Percentiles rank a stretch among this genome's conserved stretches.
phyloP scores from a whole-genome alignment of 2,329 filamentous ascomycete species.

The Hypomyces rosellus region DNA sequence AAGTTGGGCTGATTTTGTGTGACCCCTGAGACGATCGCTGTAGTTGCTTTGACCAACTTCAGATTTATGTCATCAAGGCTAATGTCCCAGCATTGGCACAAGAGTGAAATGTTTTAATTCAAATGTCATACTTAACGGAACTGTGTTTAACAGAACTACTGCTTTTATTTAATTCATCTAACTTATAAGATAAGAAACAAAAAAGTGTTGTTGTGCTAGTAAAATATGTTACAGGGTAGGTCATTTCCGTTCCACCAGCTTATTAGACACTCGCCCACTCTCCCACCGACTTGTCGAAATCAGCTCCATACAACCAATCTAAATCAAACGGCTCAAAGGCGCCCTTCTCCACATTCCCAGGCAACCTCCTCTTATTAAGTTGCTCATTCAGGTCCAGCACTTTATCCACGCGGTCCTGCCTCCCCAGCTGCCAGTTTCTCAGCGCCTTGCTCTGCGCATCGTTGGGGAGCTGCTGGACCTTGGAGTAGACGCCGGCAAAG shows the following conservation, averaged over 20 bases:
- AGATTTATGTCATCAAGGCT: no score
- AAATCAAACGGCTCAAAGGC: conserved; percentile 26
- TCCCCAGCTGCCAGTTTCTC: conserved; percentile 40
- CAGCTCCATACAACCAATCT: conserved; percentile 36
- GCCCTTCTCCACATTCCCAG: conserved; percentile 23
- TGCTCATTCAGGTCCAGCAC: conserved; percentile 42
- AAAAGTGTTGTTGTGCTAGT: no score
- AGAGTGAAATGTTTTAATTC: no score
- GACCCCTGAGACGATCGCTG: no score
- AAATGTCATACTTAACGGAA: no score
- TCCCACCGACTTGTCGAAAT: conserved; percentile 30
- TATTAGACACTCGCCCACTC: conserved; percentile 12
- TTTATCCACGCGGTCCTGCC: conserved; percentile 41
- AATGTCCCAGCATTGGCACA: no score
- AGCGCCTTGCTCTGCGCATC: conserved; percentile 17
- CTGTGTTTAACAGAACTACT: no score
- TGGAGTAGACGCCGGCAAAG: conserved; percentile 34
- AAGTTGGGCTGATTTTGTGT: background rate
- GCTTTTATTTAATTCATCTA: no score
- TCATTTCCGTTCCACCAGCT: background rate
- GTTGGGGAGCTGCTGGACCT: conserved; percentile 16
- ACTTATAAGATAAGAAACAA: no score
- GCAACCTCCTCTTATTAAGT: conserved; percentile 42
- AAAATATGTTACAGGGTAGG: background rate
- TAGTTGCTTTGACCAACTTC: no score